phyloP scores from a whole-genome alignment of 2,329 filamentous ascomycete species.

The Aspergillus sp. region DNA sequence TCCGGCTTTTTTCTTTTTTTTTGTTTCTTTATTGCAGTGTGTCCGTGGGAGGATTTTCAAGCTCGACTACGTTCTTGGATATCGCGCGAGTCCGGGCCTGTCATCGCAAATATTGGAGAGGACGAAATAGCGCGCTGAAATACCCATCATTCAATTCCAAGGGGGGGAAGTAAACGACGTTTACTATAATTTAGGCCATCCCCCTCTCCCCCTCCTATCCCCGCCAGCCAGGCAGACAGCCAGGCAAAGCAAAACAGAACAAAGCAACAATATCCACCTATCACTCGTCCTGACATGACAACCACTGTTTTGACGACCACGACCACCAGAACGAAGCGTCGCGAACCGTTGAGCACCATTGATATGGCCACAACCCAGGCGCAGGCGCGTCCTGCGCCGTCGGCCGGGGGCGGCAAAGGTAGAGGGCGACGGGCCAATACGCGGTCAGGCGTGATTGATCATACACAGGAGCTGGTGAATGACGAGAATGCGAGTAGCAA shows the following conservation, averaged over 20 bases:
- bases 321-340: conserved; percentile 27
- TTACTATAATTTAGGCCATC: no score
- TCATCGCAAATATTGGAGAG: no score
- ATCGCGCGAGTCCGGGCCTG: no score
- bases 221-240: neutral
- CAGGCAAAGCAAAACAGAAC: conserved; percentile 6
- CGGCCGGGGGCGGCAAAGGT: conserved; percentile 16
- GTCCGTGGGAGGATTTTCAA: no score
- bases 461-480: conserved; percentile 19
- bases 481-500: conserved; percentile 17
- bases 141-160: no score
- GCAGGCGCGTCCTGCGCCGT: conserved; percentile 27
- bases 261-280: conserved; percentile 3
- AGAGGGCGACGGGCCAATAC: conserved; percentile 22
- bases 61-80: no score
- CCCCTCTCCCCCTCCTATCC: neutral
- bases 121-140: no score
- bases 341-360: conserved; percentile 29
- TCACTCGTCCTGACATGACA: conserved; percentile 28
- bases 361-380: conserved; percentile 32
- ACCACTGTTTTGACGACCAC: conserved; percentile 28
- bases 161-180: no score
- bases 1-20: no score
- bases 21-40: no score
- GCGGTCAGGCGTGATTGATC: conserved; percentile 28